Conservation (phyloP, 495 filamentous ascomycete genomes). For the Filosporella fistucella region DNA sequence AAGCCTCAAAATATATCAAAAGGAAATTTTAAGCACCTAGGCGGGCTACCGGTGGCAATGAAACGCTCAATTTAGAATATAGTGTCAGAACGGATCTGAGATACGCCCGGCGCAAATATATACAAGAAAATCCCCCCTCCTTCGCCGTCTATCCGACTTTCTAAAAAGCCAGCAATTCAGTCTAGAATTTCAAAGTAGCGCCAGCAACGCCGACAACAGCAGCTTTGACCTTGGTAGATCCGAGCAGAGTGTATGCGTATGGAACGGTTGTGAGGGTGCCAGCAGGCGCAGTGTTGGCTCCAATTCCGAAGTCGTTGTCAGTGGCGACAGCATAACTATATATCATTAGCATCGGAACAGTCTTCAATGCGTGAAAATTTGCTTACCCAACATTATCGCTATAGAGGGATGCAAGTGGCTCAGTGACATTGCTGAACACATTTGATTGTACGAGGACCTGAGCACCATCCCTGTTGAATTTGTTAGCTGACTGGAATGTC, state of each 20-base stretch:
- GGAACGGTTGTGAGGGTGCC: constrained; percentile 39
- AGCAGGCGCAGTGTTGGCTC: constrained; percentile 35
- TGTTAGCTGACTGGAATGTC: too few species aligned
- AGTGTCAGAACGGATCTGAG: too few species aligned
- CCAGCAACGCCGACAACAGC: constrained; percentile 47
- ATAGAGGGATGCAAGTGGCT: constrained; percentile 52
- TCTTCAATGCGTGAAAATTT: too few species aligned
- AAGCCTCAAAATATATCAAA: too few species aligned
- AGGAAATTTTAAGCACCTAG: too few species aligned
- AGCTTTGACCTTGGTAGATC: constrained; percentile 34
- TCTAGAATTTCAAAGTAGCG: constrained; percentile 47
- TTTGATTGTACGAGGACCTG: constrained; percentile 60
- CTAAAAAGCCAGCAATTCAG: too few species aligned
- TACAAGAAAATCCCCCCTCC: too few species aligned
- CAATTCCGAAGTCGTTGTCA: constrained; percentile 53
- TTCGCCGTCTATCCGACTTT: too few species aligned
- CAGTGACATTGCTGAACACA: constrained; percentile 42
- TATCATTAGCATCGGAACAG: not conserved
- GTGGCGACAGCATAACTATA: constrained; percentile 34
- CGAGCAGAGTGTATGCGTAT: constrained; percentile 46
- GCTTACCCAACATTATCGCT: constrained; percentile 39
- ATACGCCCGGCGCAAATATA: too few species aligned
- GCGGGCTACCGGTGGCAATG: too few species aligned
- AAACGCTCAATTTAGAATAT: too few species aligned
- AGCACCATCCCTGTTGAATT: too few species aligned